Percentiles rank a stretch among this genome's conserved stretches.
Evolutionary conservation across 23 red algal genomes (phyloP).

Genomic region (Chondrus crispus): DNA sequence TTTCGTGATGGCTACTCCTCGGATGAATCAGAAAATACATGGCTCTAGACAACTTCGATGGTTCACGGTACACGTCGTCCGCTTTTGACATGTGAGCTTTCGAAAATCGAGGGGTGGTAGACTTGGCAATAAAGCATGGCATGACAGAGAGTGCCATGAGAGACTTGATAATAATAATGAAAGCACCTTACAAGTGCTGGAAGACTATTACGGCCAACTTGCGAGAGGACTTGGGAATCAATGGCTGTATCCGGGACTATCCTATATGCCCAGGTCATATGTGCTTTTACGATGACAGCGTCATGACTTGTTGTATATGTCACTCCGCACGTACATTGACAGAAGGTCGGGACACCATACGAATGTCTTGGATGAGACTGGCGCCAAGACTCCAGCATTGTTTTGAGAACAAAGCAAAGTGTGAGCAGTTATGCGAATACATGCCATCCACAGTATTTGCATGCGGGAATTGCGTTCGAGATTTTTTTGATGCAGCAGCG

Average conservation of each 20-base stretch:
- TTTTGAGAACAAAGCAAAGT: too few species aligned
- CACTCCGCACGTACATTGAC: not conserved
- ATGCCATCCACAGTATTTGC: too few species aligned
- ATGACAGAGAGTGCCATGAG: not conserved
- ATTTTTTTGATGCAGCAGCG: not conserved
- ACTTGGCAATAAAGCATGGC: not conserved
- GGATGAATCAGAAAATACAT: too few species aligned
- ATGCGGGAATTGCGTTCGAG: too few species aligned
- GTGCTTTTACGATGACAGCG: not conserved
- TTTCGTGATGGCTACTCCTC: too few species aligned
- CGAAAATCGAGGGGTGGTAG: not conserved
- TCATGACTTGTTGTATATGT: not conserved
- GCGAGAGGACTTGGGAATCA: not conserved
- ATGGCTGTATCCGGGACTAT: not conserved
- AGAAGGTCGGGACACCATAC: not conserved
- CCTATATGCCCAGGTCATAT: slow-evolving; percentile 4
- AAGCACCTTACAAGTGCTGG: not conserved
- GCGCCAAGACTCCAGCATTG: too few species aligned
- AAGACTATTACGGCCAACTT: not conserved
- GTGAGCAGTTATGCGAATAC: too few species aligned
- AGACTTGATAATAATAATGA: not conserved
- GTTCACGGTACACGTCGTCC: too few species aligned
- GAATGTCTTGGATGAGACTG: too few species aligned
- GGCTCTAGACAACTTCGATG: too few species aligned
- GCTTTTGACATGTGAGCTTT: not conserved